phyloP scores from a whole-genome alignment of 129 eudicot genomes.

The Flaveria trinervia region DNA sequence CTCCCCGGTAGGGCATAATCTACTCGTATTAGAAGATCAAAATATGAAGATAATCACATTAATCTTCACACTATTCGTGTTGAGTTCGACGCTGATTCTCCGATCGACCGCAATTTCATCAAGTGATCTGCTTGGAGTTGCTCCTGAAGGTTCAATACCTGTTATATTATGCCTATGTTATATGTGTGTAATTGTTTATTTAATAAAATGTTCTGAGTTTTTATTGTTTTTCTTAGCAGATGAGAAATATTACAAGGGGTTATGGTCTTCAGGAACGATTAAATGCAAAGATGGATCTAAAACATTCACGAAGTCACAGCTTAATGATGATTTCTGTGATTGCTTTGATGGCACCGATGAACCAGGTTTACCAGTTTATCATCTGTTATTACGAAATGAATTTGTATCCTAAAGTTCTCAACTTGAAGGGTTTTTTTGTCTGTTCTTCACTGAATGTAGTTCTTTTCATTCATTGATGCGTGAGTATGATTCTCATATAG shows the following conservation, averaged over 20 bases:
- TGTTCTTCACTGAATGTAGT: not conserved
- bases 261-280: slow-evolving; percentile 45
- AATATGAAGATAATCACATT: slow-evolving; percentile 29
- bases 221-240: slow-evolving; percentile 41
- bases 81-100: slow-evolving; percentile 21
- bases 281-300: slow-evolving; percentile 90
- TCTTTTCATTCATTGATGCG: too few species aligned
- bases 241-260: slow-evolving; percentile 54
- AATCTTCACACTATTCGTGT: slow-evolving; percentile 15
- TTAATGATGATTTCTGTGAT: slow-evolving; percentile 95
- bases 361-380: slow-evolving; percentile 59
- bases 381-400: not conserved
- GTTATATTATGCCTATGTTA: not conserved
- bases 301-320: slow-evolving; percentile 53
- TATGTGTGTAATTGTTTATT: too few species aligned
- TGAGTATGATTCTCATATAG: too few species aligned
- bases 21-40: slow-evolving; percentile 2
- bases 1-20: not conserved
- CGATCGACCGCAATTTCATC: slow-evolving; percentile 24
- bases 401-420: not conserved
- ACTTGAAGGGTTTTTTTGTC: not conserved
- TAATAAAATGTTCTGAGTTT: not conserved
- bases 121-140: slow-evolving; percentile 31
- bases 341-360: slow-evolving; percentile 92
- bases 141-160: slow-evolving; percentile 37